A percentile compares a stretch with the other conserved stretches of the same genome.
Conservation (phyloP, 441 rosid species). For the Bruguiera hainesii region DNA sequence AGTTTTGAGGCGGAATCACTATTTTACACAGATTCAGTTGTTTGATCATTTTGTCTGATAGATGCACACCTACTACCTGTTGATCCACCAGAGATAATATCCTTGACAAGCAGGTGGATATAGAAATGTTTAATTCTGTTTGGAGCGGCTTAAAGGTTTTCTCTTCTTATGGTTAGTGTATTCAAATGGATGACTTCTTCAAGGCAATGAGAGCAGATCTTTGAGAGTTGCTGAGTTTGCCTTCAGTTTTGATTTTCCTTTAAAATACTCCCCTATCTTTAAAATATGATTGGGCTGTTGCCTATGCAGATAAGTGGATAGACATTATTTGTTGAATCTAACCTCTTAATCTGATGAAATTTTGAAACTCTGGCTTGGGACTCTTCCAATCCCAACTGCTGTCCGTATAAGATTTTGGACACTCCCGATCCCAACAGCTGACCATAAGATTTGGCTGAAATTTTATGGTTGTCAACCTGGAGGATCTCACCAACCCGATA, state of each 20-base stretch:
- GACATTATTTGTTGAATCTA: background rate
- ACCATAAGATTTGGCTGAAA: background rate
- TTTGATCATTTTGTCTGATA: constrained; percentile 20
- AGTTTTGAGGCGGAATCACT: too few relatives aligned
- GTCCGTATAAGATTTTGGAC: background rate
- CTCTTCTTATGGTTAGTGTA: background rate
- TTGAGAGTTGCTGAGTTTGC: background rate
- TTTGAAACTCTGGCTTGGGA: background rate
- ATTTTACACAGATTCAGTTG: background rate
- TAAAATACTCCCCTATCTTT: background rate
- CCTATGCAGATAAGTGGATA: background rate
- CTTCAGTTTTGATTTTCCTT: background rate
- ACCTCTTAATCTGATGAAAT: background rate
- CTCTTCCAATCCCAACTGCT: background rate
- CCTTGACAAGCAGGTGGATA: constrained; percentile 63
- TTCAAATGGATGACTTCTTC: background rate
- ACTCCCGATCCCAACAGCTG: background rate
- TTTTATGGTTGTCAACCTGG: background rate
- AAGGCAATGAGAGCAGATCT: background rate
- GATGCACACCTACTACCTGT: constrained; percentile 90
- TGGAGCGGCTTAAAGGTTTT: background rate
- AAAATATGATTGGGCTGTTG: background rate
- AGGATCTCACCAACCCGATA: background rate
- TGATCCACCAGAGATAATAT: constrained; percentile 66
- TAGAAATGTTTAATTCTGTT: constrained; percentile 5